Conservation (phyloP, 345 rosid genomes). For the Trapa bicornis region DNA sequence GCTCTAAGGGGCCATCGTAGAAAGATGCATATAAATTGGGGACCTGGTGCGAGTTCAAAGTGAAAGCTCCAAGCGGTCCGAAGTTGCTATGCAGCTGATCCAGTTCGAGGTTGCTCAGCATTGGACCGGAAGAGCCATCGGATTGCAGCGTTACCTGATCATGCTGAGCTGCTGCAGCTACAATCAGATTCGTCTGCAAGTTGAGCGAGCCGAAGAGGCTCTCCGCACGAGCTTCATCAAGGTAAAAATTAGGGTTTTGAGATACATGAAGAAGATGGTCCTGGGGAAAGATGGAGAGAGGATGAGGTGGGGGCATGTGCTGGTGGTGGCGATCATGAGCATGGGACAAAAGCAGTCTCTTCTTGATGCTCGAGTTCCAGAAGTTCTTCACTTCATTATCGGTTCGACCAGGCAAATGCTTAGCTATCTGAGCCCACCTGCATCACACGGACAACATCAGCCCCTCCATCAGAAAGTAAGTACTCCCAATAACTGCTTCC, state of each 20-base stretch:
- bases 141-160: slow-evolving; percentile 2
- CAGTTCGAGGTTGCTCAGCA: slow-evolving; percentile 6
- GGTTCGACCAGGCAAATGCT: slow-evolving; percentile 84
- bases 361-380: slow-evolving; percentile 88
- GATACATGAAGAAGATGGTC: not conserved
- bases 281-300: slow-evolving; percentile 1
- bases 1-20: not conserved
- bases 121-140: not conserved
- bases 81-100: slow-evolving; percentile 1
- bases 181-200: slow-evolving; percentile 1
- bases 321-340: slow-evolving; percentile 29
- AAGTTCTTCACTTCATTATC: slow-evolving; percentile 93
- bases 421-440: slow-evolving; percentile 92
- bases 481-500: not conserved
- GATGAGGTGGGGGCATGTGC: slow-evolving; percentile 7
- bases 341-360: slow-evolving; percentile 55
- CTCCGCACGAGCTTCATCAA: slow-evolving; percentile 5
- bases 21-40: not conserved
- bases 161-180: slow-evolving; percentile 4
- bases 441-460: not conserved
- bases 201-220: slow-evolving; percentile 4
- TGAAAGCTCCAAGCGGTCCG: not conserved
- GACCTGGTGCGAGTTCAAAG: not conserved
- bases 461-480: too few species aligned
- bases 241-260: slow-evolving; percentile 2